Base-by-base conservation (phyloP, 164 flowering plant genomes). In the Sedum album region DNA sequence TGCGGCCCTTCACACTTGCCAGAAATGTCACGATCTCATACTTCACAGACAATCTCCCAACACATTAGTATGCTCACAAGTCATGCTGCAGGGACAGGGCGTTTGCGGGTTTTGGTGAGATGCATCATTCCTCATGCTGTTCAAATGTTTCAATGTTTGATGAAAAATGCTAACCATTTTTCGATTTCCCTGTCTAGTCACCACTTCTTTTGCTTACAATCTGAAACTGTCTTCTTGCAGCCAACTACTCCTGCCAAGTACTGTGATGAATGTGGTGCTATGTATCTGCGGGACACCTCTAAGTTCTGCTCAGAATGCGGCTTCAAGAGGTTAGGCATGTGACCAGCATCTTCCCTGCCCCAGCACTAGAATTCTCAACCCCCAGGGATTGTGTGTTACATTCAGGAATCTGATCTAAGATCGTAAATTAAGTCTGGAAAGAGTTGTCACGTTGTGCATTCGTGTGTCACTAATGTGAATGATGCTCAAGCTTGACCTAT, bases 251-350 rank as follows among this genome's bases (percentile, higher is more conserved):
- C 88, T 57, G 96, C 96, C 66, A 94, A 90, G 82, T 94, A 76
- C 69, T 91, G 99, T 53, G 96, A 91, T 76, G 96, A 90, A 84
- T 94, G 96, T 78, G 99, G 99, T 0, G 81, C 85, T 28, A 86
- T 84, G 6, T 94, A 88, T 76, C 64, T 91, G 70, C 81, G 97
- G 72, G 96, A 92, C 72, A 90, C 91, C 55, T 94, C 97, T 35
- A 94, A 94, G 77, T 94, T 85, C 76, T 94, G 99, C 82, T 87
- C 97, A 31, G 94, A 90, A 77, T 90, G 97, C 65, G 96, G 99
- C 66, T 70, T 76, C 23, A 91, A 90, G 84, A 83, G 99, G 81
- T 72, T 88, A 51, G 96, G 99, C 73, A 88, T 72, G 18, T 94
- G 78, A 92, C 36, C 28, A 33, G 31, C 33, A 49, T 18, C 5